phyloP scores from a whole-genome alignment of 768 basidiomycete species.

The Agaricus bisporus region DNA sequence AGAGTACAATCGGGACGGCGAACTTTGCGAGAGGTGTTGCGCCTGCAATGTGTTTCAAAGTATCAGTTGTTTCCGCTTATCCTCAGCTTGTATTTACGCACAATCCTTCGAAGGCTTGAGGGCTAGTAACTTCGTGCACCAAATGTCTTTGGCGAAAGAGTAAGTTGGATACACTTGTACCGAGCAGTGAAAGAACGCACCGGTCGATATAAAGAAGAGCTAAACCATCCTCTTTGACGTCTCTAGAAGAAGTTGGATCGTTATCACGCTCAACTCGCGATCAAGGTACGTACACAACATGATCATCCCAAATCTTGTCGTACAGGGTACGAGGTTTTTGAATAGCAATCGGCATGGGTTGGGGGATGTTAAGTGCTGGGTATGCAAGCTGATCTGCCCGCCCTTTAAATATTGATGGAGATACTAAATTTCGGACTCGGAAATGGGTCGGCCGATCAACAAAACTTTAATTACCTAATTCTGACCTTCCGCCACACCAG shows the following conservation, averaged over 20 bases:
- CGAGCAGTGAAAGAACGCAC: conserved; percentile 27
- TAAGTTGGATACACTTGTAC: conserved; percentile 8
- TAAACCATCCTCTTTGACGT: conserved; percentile 68
- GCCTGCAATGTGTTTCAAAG: conserved; percentile 30
- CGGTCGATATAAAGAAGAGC: conserved; percentile 82
- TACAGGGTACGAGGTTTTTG: conserved; percentile 80
- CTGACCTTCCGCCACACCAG: too few species aligned
- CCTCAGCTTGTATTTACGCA: conserved; percentile 26
- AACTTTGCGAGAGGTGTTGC: conserved; percentile 70
- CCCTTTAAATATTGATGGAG: conserved; percentile 3
- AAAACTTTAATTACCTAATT: too few species aligned
- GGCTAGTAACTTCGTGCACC: conserved; percentile 92
- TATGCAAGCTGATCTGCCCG: conserved; percentile 4
- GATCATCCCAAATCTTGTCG: conserved; percentile 98
- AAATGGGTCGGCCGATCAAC: conserved; percentile 11
- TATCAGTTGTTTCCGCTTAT: conserved; percentile 3
- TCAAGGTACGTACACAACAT: conserved; percentile 65
- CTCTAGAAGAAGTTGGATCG: conserved; percentile 32
- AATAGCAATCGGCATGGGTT: conserved; percentile 34
- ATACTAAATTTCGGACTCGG: conserved; percentile 1
- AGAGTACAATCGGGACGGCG: conserved; percentile 85
- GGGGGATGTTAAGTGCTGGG: conserved; percentile 8
- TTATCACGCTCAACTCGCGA: conserved; percentile 10
- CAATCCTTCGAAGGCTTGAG: conserved; percentile 89
- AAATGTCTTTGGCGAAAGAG: conserved; percentile 34